Evolutionary conservation across 1,284 basidiomycete genomes (phyloP), one percentile per base, ranked within the genome.

Genomic region (Lignosus rhinocerotis): DNA sequence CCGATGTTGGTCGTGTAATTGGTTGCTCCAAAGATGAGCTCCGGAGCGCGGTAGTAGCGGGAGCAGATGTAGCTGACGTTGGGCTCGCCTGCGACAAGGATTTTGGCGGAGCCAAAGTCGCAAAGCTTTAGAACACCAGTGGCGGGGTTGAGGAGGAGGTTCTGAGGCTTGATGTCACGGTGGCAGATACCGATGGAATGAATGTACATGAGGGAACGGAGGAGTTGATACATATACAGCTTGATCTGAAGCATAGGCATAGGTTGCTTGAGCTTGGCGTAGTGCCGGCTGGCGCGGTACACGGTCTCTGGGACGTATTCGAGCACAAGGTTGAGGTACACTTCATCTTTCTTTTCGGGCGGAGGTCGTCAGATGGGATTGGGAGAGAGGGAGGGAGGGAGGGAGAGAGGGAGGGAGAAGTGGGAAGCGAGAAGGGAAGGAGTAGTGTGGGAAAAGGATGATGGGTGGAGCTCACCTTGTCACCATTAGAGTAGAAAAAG

Each of bases 1-100:
- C 94, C 95, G 71, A 99, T 99, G 76, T 98, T 98, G 67, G 96
- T 99, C n/a, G 96, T 98, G 82, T 99, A 99, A 82, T 99, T 99
- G 60, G 97, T 99, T 38, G 96, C 96, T 54, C 96, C 96, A 74
- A 99, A 99, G 74, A 99, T 99, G 73, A 99, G 88, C 79, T 99
- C 96, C 21, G 96, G 97, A 52, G 96, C 97, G 68, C 96, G 90
- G 80, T 99, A 99, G 82, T 99, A 99, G 73, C 96, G 85, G 67
- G 96, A 99, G 80, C 96, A 99, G 73, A 99, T 99, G 79, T 99
- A 99, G 78, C 91, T 94, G 76, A 99, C 96, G 76, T 99, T 99
- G 60, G 96, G 97, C 75, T 99, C 96, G 58, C 96, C 96, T 12
- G 94, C 89, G 45, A 99, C 91, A 59, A 99, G 84, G 68, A 99